Percentiles rank a stretch among this genome's conserved stretches.
These are phyloP conservation scores for Isatis tinctoria DNA, from an alignment of 345 rosid genomes.

Conservation along the genomic window DNA sequence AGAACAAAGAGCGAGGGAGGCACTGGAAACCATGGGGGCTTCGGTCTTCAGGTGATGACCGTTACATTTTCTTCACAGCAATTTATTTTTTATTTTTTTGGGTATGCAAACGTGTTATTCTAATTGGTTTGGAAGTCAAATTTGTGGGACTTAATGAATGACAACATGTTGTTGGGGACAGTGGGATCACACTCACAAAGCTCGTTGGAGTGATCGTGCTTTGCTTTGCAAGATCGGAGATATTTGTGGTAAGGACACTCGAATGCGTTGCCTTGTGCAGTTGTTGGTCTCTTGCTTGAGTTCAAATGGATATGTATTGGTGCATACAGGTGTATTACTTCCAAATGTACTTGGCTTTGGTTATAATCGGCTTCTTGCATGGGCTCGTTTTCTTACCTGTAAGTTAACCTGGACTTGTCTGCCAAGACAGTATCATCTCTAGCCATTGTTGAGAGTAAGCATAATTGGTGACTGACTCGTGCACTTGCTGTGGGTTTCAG, in stretches of 20 bases:
- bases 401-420: slow-evolving; percentile 34
- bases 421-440: no score
- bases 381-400: slow-evolving; percentile 92
- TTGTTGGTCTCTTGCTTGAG: slow-evolving; percentile 17
- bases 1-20: slow-evolving; percentile 62
- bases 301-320: slow-evolving; percentile 22
- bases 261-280: slow-evolving; percentile 8
- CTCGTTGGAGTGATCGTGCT: slow-evolving; percentile 90
- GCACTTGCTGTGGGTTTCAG: slow-evolving; percentile 40
- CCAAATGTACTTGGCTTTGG: slow-evolving; percentile 90
- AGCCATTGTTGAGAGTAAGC: no score
- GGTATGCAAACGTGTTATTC: slow-evolving; percentile 14
- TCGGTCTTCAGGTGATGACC: slow-evolving; percentile 83
- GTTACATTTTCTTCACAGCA: neutral
- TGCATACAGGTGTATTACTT: slow-evolving; percentile 81
- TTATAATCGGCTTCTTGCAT: slow-evolving; percentile 80
- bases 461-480: no score
- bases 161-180: slow-evolving; percentile 35
- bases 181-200: slow-evolving; percentile 92
- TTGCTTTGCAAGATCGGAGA: slow-evolving; percentile 77
- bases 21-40: slow-evolving; percentile 93
- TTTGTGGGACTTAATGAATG: slow-evolving; percentile 24
- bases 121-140: neutral
- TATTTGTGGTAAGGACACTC: slow-evolving; percentile 68
- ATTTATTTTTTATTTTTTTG: neutral